These are phyloP conservation scores for Russula earlei DNA, from an alignment of 768 basidiomycete species.

Conservation along the genomic window DNA sequence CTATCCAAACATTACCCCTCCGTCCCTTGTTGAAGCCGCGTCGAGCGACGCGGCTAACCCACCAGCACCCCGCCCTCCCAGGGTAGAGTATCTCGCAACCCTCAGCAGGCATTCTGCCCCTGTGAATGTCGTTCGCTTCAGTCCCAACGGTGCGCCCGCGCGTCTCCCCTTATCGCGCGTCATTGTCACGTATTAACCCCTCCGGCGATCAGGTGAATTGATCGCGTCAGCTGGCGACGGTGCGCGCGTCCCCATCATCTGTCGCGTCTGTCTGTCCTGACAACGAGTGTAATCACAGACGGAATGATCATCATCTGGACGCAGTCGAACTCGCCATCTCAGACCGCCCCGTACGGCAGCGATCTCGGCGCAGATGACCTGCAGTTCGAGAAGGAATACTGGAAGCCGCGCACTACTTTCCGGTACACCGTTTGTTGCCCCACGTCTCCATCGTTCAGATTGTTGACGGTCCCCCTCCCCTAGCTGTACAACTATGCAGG, in stretches of 20 bases:
- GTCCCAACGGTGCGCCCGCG: conserved; percentile 68
- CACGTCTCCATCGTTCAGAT: not conserved
- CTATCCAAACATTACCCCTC: conserved; percentile 77
- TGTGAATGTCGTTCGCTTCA: conserved; percentile 94
- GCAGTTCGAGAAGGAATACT: conserved; percentile 88
- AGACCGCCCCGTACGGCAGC: conserved; percentile 70
- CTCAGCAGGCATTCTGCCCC: conserved; percentile 87
- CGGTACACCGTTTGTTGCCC: conserved; percentile 38
- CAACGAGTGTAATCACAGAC: conserved; percentile 42
- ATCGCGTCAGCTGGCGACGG: conserved; percentile 98
- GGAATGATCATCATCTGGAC: conserved; percentile 98
- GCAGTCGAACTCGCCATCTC: conserved; percentile 61
- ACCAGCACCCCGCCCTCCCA: conserved; percentile 50
- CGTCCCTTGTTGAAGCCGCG: conserved; percentile 40
- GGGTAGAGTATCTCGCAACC: conserved; percentile 93
- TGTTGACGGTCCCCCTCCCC: not conserved
- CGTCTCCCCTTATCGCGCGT: not conserved
- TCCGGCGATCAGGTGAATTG: conserved; percentile 51
- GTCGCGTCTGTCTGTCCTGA: conserved; percentile 4
- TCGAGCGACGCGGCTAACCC: conserved; percentile 26
- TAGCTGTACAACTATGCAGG: conserved; percentile 90
- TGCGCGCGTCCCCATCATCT: conserved; percentile 31
- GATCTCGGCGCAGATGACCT: conserved; percentile 70
- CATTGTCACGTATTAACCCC: conserved; percentile 1
- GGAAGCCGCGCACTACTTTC: conserved; percentile 83